Conservation (phyloP, 179 eudicot genomes). For the Spinacia oleracea region DNA sequence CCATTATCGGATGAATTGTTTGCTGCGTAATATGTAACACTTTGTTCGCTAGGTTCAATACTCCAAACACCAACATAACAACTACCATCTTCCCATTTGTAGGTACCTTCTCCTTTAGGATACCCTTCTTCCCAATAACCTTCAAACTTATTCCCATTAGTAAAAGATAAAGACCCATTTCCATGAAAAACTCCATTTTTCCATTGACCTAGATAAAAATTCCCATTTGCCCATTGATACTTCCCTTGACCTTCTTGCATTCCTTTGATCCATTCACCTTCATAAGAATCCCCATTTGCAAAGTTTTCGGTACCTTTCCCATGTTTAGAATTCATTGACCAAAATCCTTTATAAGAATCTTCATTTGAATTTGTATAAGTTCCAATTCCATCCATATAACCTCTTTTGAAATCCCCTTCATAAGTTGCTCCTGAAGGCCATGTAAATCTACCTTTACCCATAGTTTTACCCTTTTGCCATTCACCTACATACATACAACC, state of each 20-base stretch:
- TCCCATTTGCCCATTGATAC: slow-evolving; percentile 75
- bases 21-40: slow-evolving; percentile 62
- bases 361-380: slow-evolving; percentile 54
- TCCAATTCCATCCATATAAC: slow-evolving; percentile 89
- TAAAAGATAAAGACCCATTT: slow-evolving; percentile 62
- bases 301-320: slow-evolving; percentile 58
- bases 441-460: slow-evolving; percentile 74
- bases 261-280: slow-evolving; percentile 74
- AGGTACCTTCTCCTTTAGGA: slow-evolving; percentile 79
- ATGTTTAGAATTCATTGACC: slow-evolving; percentile 71
- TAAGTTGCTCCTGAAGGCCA: slow-evolving; percentile 96
- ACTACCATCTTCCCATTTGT: slow-evolving; percentile 67
- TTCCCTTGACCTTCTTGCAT: slow-evolving; percentile 75
- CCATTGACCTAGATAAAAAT: slow-evolving; percentile 71
- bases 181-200: slow-evolving; percentile 63
- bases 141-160: slow-evolving; percentile 71
- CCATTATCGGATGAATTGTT: slow-evolving; percentile 31
- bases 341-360: slow-evolving; percentile 66
- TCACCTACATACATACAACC: slow-evolving; percentile 95
- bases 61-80: slow-evolving; percentile 84
- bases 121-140: slow-evolving; percentile 77
- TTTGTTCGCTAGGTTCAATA: slow-evolving; percentile 55
- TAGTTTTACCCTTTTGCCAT: slow-evolving; percentile 63
- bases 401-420: slow-evolving; percentile 82
- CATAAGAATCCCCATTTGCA: slow-evolving; percentile 72